Base-by-base conservation (phyloP, 306 rosid species). In the Glycine latifolia region DNA sequence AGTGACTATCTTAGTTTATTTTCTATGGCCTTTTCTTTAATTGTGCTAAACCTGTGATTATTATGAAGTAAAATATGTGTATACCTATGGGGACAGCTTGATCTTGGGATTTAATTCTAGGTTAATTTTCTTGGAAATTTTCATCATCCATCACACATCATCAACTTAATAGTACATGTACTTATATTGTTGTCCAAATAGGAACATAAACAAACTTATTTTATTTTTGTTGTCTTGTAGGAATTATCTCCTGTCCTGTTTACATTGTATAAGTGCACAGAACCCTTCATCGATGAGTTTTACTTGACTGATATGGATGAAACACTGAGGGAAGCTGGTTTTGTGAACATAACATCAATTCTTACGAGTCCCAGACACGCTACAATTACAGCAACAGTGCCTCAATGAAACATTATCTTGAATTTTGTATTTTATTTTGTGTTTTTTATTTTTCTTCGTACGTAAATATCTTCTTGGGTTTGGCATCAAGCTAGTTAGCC, bases 201-300 rank as follows among this genome's bases (percentile, higher is more conserved):
- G 41, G 41, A 37, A 37, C 41, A 37, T 37, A 3, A 3, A 2
- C 41, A 37, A 37, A 37, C 3, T 37, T 37, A 3, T 37, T 37
- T 37, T 37, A 4, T 37, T 37, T 37, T 37, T 26, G 31, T 26
- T 31, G 9, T 48, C 16, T 62, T 82, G 74, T 75, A 91, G 92
- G 94, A 89, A 76, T 58, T 91, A 75, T 67, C 92, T 62, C 94
- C 94, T 0, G 92, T 86, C 0, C 75, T 91, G 63, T 91, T 89
- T 71, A 89, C 94, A 43, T 76, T 91, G 78, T 47, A 89, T 77
- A 91, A 91, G 87, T 89, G 91, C 84, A 91, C 92, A 17, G 92
- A 91, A 67, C 94, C 94, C 4, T 86, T 87, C 77, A 74, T 91
- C 3, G 92, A 91, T 71, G 94, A 91, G 86, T 91, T 87, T 73